Base-by-base conservation (phyloP, 768 basidiomycete species). In the Russula foetens region DNA sequence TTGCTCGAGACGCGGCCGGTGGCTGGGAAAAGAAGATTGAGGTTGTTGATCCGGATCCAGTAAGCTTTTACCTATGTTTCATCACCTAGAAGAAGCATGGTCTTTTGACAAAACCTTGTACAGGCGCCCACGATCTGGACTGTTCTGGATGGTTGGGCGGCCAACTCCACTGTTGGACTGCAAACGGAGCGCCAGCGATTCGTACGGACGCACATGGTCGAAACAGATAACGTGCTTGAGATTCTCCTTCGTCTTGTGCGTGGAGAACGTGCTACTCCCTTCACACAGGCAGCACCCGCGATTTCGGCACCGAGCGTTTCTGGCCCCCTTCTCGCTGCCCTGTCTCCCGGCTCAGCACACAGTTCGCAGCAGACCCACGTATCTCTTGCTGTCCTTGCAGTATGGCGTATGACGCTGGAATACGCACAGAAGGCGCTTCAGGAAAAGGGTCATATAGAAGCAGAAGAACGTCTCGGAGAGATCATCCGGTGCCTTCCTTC, bases 21-120 rank as follows among this genome's bases (percentile, higher is more conserved):
- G 88, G 90, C 9, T 99, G 97, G 97, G 88, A 90, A 73, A 92
- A 87, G 74, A 96, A 95, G 73, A 89, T 98, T 56, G 80, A 84
- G 41, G 89, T 98, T 24, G 81, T 83, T 29, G 95, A 98, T 76
- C 96, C 97, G 59, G 97, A 99, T 75, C 90, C 92, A 44, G 95
- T 98, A 71, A 68, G 90, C 41, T 53, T 43, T 52, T 66, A 24
- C 46, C 50, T 54, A 44, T 53, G 48, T 43, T 59, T 15, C 19
- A 17, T 29, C 51, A 19, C 26, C 46, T 53, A 12, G 35, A 23
- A 26, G 38, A 51, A 56, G 51, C 56, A 33, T 53, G 46, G 35
- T 44, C 59, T 33, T 53, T 50, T 56, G 43, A 23, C n/a, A 24
- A 60, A 63, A 44, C 23, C 29, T 17, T 56, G 45, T 60, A 65